A percentile compares a stretch with the other conserved stretches of the same genome.
phyloP scores from a whole-genome alignment of 306 rosid genomes.

The Vigna mungo region DNA sequence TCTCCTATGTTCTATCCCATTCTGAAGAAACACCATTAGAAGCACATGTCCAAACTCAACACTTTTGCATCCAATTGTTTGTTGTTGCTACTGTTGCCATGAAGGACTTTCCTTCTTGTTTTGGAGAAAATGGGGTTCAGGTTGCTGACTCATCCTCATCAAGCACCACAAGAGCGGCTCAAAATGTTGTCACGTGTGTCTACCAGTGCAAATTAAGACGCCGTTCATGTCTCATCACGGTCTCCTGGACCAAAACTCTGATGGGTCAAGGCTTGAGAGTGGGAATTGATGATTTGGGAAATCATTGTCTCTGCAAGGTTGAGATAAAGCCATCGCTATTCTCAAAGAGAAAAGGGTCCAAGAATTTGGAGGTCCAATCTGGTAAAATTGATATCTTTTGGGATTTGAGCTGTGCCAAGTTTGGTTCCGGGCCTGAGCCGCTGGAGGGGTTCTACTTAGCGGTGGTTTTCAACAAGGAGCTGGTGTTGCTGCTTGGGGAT shows the following conservation, averaged over 20 bases:
- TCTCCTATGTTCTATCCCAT: slow-evolving; percentile 18
- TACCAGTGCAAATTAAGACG: slow-evolving; percentile 68
- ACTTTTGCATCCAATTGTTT: slow-evolving; percentile 40
- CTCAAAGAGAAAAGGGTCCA: slow-evolving; percentile 82
- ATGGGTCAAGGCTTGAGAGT: slow-evolving; percentile 89
- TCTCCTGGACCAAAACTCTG: slow-evolving; percentile 86
- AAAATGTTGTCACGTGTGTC: slow-evolving; percentile 77
- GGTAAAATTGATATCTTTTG: slow-evolving; percentile 66
- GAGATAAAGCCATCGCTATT: slow-evolving; percentile 94
- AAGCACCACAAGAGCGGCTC: slow-evolving; percentile 62
- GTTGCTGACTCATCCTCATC: slow-evolving; percentile 76
- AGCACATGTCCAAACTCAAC: slow-evolving; percentile 37
- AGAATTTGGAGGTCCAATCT: slow-evolving; percentile 67
- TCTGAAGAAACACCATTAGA: slow-evolving; percentile 20
- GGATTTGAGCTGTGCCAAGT: slow-evolving; percentile 83
- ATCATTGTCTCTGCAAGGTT: slow-evolving; percentile 69
- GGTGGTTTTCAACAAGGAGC: slow-evolving; percentile 61
- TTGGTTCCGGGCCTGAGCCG: slow-evolving; percentile 84
- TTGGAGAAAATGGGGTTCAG: slow-evolving; percentile 92
- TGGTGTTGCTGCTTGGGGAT: slow-evolving; percentile 74
- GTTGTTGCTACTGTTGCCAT: slow-evolving; percentile 44
- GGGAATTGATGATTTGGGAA: slow-evolving; percentile 65
- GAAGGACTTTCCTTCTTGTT: slow-evolving; percentile 95
- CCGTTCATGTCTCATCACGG: slow-evolving; percentile 65
- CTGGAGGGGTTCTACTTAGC: slow-evolving; percentile 73